Evolutionary conservation across 495 filamentous ascomycete genomes (phyloP), one percentile per base, ranked within the genome.

Genomic region (Trichoderma gamsii): DNA sequence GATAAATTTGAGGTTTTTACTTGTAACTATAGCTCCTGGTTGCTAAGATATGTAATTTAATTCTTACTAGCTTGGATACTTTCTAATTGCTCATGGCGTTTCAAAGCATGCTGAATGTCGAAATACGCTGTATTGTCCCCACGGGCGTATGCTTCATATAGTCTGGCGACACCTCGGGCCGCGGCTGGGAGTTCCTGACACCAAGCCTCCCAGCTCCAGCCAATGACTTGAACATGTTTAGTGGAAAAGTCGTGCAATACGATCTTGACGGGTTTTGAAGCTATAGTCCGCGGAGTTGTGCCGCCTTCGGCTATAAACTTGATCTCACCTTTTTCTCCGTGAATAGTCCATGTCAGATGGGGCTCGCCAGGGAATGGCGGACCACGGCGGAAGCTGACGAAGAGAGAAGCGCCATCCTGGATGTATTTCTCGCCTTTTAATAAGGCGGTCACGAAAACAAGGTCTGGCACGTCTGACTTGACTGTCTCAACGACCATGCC

Each of bases 281-380:
- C 69, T 0, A 71, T 43, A 6, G 41, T 43, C 6, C 41, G 41
- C 41, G 41, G 41, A 5, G 41, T 43, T 43, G 41, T 43, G 41
- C 41, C 41, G 12, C 41, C 41, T 5, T 43, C 41, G 41, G 41
- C 41, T 70, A 11, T 61, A 67, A 0, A 76, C 76, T 1, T 79
- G 76, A 88, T 81, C 74, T 87, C 83, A 7, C 86, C 86, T 69
- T 79, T 82, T 35, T 81, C 77, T 56, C 86, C 84, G 44, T 79
- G 77, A 61, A 89, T 84, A 0, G 72, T 76, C 87, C 86, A 89
- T 21, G 78, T 70, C 16, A 86, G 75, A 0, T 76, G 80, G 2
- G 79, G 79, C 0, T 78, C 78, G 3, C 79, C 80, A 0, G 79
- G 77, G 68, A 85, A 85, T 2, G 81, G 75, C 63, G 76, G 74